Conservation (phyloP, 2,329 filamentous ascomycete genomes). For the Fusarium robinianum region DNA sequence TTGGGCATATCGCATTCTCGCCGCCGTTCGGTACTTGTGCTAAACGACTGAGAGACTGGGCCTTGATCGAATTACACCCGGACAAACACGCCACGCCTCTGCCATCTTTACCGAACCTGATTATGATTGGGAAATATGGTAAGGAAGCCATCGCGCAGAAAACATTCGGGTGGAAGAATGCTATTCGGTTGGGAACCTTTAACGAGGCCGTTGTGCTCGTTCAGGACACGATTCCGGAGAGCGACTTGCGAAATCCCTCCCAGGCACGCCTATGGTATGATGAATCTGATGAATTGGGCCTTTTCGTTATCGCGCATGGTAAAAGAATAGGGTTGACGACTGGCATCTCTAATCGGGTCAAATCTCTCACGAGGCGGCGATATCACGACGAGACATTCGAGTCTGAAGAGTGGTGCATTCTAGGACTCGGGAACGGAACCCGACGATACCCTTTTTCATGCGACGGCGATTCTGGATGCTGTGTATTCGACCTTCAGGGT, state of each 20-base stretch:
- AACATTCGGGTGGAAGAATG: too few relatives aligned
- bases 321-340: background rate
- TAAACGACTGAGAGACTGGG: constrained; percentile 14
- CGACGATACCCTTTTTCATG: background rate
- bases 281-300: too few relatives aligned
- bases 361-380: background rate
- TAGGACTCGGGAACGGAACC: background rate
- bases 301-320: constrained; percentile 1
- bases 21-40: background rate
- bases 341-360: background rate
- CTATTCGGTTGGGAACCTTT: too few relatives aligned
- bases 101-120: background rate
- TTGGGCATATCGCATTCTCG: constrained; percentile 9
- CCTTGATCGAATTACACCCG: constrained; percentile 12
- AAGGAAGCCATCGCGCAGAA: background rate
- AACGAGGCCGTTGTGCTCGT: background rate
- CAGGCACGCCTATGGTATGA: too few relatives aligned
- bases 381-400: background rate
- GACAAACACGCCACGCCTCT: background rate
- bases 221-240: background rate
- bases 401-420: constrained; percentile 13
- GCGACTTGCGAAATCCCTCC: background rate
- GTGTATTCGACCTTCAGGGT: constrained; percentile 1
- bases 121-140: background rate
- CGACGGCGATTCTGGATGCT: constrained; percentile 8